Conservation (phyloP, 495 filamentous ascomycete genomes). For the Penicillium robsamsonii region DNA sequence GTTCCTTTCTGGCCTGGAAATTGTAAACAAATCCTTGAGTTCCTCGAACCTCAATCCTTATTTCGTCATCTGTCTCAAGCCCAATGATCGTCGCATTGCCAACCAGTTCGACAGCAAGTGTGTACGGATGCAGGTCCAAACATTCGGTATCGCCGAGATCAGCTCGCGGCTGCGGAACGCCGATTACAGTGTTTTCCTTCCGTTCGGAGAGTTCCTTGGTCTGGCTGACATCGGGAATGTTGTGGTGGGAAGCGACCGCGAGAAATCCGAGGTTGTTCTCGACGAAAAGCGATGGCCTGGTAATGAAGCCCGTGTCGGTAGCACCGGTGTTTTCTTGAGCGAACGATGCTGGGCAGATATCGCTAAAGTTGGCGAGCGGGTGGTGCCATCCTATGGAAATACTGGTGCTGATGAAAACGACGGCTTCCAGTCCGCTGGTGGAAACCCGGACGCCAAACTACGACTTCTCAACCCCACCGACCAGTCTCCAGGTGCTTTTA, state of each 20-base stretch:
- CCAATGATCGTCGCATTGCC: constrained; percentile 93
- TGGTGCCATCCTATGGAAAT: constrained; percentile 52
- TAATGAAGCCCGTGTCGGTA: constrained; percentile 87
- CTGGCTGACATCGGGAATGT: constrained; percentile 77
- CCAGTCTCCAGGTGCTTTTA: constrained; percentile 58
- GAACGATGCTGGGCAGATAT: constrained; percentile 93
- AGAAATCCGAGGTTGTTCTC: constrained; percentile 86
- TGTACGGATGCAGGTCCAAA: constrained; percentile 90
- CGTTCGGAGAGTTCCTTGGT: constrained; percentile 93
- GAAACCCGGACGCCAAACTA: constrained; percentile 68
- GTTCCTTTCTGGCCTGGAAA: constrained; percentile 85
- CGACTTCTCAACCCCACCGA: constrained; percentile 59
- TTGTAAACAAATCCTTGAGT: constrained; percentile 79
- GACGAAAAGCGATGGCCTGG: constrained; percentile 87
- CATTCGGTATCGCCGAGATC: constrained; percentile 95
- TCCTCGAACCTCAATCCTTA: constrained; percentile 84
- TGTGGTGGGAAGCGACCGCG: constrained; percentile 86
- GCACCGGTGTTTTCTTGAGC: constrained; percentile 92
- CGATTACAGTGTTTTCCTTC: constrained; percentile 93
- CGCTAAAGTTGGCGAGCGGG: constrained; percentile 68
- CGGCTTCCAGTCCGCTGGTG: constrained; percentile 37
- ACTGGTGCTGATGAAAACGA: constrained; percentile 51
- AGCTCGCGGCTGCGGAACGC: constrained; percentile 87
- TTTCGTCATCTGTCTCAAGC: constrained; percentile 95
- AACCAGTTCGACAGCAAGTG: constrained; percentile 99